Percentiles rank a stretch among this genome's conserved stretches.
These are phyloP conservation scores for Fimicolochytrium jonesii DNA, from an alignment of 192 early-diverging fungal genomes.

Conservation along the genomic window DNA sequence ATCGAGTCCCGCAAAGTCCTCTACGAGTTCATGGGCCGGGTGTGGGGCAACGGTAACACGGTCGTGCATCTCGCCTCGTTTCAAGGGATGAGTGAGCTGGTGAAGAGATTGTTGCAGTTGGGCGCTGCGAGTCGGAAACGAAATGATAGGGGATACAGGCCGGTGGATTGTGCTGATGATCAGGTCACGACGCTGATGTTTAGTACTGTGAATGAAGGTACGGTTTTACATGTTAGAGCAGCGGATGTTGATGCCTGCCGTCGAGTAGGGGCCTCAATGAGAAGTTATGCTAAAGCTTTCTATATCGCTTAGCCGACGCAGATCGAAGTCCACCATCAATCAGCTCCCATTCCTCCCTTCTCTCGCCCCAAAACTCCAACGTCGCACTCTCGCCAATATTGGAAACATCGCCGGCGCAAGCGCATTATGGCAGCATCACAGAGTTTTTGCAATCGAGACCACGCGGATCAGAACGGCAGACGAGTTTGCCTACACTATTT, in stretches of 20 bases:
- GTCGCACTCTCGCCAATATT: too few species aligned
- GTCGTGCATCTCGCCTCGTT: conserved; percentile 62
- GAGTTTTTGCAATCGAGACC: conserved; percentile 1
- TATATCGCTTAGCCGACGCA: too few species aligned
- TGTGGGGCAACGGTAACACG: conserved; percentile 68
- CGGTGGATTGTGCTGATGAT: conserved; percentile 66
- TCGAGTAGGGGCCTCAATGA: too few species aligned
- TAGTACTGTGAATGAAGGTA: conserved; percentile 35
- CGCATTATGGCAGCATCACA: not conserved
- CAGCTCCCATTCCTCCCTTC: too few species aligned
- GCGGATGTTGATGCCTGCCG: too few species aligned
- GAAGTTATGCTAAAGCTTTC: too few species aligned
- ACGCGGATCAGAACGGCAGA: too few species aligned
- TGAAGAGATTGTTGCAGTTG: conserved; percentile 51
- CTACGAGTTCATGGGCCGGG: conserved; percentile 63
- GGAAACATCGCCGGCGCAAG: too few species aligned
- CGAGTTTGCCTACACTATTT: too few species aligned
- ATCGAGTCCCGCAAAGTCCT: conserved; percentile 60
- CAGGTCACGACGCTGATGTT: conserved; percentile 48
- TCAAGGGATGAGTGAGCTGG: conserved; percentile 60
- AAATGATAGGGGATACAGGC: conserved; percentile 59
- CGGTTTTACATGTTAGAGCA: not conserved
- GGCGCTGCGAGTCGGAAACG: conserved; percentile 46
- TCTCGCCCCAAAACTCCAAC: too few species aligned
- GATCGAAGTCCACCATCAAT: too few species aligned